These are phyloP conservation scores for Candida vaughaniae DNA, from an alignment of 805 yeast species.

Conservation along the genomic window DNA sequence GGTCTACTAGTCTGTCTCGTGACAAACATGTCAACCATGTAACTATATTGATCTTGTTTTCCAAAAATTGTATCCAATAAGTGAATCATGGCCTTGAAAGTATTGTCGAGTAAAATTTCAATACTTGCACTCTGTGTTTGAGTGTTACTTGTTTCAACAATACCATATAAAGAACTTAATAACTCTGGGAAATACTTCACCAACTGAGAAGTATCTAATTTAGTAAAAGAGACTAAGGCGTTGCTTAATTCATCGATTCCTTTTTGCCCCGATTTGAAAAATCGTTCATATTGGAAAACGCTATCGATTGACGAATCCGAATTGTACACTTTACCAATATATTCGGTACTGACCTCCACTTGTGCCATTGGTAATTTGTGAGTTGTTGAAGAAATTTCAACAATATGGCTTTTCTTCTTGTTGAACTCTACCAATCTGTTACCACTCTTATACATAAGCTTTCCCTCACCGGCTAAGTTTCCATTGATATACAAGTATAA, in stretches of 20 bases:
- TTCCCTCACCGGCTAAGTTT: constrained; percentile 57
- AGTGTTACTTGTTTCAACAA: constrained; percentile 27
- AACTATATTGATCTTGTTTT: constrained; percentile 61
- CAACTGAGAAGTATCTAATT: constrained; percentile 52
- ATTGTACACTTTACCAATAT: constrained; percentile 68
- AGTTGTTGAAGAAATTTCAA: constrained; percentile 43
- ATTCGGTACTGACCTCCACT: constrained; percentile 57
- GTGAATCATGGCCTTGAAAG: constrained; percentile 59
- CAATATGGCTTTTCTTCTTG: constrained; percentile 38
- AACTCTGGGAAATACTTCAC: constrained; percentile 63
- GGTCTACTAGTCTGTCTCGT: constrained; percentile 39
- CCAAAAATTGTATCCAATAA: constrained; percentile 63
- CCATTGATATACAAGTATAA: constrained; percentile 65
- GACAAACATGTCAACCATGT: constrained; percentile 53
- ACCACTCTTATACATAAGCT: constrained; percentile 49
- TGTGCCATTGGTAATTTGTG: constrained; percentile 41
- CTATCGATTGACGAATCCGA: constrained; percentile 54
- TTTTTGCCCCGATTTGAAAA: constrained; percentile 41
- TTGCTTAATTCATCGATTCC: constrained; percentile 46
- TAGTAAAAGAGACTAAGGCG: constrained; percentile 49
- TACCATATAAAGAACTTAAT: constrained; percentile 35
- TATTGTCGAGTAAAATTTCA: constrained; percentile 32
- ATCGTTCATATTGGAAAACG: constrained; percentile 52
- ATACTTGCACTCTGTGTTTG: constrained; percentile 23
- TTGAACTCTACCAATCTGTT: constrained; percentile 48